Evolutionary conservation across 2,329 filamentous ascomycete genomes (phyloP), one percentile per base, ranked within the genome.

Genomic region (Coniella vitis): DNA sequence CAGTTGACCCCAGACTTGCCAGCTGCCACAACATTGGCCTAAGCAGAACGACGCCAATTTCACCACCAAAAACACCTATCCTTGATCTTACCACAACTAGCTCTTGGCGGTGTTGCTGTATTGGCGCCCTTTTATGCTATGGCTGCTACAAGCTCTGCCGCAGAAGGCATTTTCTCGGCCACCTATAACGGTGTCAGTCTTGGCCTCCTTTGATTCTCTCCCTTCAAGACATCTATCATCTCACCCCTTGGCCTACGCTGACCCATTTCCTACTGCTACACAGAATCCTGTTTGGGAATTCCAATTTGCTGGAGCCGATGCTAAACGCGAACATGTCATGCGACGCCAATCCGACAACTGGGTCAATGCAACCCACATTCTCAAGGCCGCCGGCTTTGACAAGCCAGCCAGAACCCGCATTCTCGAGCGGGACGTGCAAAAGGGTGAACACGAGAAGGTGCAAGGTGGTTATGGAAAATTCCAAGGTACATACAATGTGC

Each of bases 381-480:
- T 98, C 56, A 98, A 98, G 64, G 90, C 97, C 32, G 93, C 93
- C 54, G 91, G 91, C 48, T 95, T 95, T 63, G 93, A 98, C 68
- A 98, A 98, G 68, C 93, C 93, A 3, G 89, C 91, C 12, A 79
- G 93, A 63, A 98, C 93, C 36, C 81, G 93, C 55, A 97, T 98
- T 49, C 78, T 98, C 4, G 93, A 98, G 70, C 81, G 93, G 56
- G 93, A 98, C 63, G 91, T 98, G 7, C 93, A 98, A 62, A 96
- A 95, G 66, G 91, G 94, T 38, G 78, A 86, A 4, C 93, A 98
- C 64, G 93, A 97, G 70, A 98, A 98, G 71, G 90, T 98, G 5
- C 93, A 98, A 65, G 93, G 91, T 56, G 93, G 93, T 14, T 97
- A 97, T 66, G 93, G 93, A 60, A 97, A 97, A 80, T 98, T 97